phyloP scores from a whole-genome alignment of 2,329 filamentous ascomycete species.

The Alternaria hordeiaustralica region DNA sequence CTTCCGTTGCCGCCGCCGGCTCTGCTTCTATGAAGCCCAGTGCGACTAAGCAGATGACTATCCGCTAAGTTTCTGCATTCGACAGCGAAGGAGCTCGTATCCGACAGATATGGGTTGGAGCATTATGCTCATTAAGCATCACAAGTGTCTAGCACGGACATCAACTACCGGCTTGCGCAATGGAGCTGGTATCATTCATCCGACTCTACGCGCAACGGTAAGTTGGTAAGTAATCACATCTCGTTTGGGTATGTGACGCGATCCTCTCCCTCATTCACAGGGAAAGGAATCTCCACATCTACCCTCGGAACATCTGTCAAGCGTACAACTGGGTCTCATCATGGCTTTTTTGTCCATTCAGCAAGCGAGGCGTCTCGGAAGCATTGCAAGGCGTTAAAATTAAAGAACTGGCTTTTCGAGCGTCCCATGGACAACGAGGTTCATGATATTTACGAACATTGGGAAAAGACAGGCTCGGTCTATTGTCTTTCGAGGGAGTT shows the following conservation, averaged over 20 bases:
- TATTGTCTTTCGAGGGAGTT: constrained; percentile 14
- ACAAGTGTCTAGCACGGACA: constrained; percentile 18
- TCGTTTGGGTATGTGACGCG: constrained; percentile 50
- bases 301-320: constrained; percentile 38
- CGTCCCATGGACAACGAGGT: constrained; percentile 28
- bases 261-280: constrained; percentile 25
- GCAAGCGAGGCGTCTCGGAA: constrained; percentile 44
- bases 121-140: constrained; percentile 22
- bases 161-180: constrained; percentile 46
- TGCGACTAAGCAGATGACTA: constrained; percentile 92
- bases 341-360: constrained; percentile 24
- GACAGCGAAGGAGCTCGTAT: not conserved
- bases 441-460: constrained; percentile 26
- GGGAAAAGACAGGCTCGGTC: constrained; percentile 11
- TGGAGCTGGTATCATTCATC: constrained; percentile 37
- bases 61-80: constrained; percentile 38
- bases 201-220: constrained; percentile 52
- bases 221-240: constrained; percentile 52
- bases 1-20: constrained; percentile 68
- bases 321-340: constrained; percentile 26
- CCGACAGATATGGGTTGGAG: constrained; percentile 1
- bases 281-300: constrained; percentile 39
- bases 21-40: constrained; percentile 77
- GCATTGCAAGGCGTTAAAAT: constrained; percentile 33
- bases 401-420: constrained; percentile 27